Evolutionary conservation across 2,329 filamentous ascomycete species (phyloP).

Genomic region (Pleoardoris graminearum): DNA sequence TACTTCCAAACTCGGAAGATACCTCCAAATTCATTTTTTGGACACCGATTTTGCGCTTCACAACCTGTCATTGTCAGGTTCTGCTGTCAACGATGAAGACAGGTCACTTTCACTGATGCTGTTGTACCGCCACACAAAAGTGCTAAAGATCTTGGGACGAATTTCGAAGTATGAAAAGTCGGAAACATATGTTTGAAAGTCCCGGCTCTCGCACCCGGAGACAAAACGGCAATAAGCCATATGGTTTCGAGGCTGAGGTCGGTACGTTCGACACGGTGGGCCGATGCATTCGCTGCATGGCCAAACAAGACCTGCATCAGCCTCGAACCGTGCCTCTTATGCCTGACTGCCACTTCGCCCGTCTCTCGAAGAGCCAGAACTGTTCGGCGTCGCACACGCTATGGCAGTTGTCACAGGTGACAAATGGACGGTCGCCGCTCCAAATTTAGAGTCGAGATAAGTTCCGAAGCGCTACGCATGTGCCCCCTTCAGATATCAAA

Average conservation of each 20-base stretch:
- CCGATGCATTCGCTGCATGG: background rate
- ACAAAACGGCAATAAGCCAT: background rate
- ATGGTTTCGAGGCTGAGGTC: background rate
- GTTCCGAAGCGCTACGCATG: constrained; percentile 30
- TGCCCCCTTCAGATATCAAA: constrained; percentile 33
- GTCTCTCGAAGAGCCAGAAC: background rate
- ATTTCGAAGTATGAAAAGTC: background rate
- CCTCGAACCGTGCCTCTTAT: constrained; percentile 17
- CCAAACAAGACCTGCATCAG: constrained; percentile 9
- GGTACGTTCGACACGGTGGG: background rate
- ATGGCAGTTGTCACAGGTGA: constrained; percentile 21
- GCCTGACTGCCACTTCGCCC: background rate
- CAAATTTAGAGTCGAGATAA: constrained; percentile 32
- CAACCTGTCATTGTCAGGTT: too few species aligned
- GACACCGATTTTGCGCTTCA: too few species aligned
- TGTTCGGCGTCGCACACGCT: too few species aligned
- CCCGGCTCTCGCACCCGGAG: background rate
- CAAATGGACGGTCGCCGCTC: background rate
- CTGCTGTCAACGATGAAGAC: background rate
- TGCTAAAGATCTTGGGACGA: background rate
- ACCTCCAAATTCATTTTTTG: background rate
- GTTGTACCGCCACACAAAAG: too few species aligned
- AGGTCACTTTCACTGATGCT: too few species aligned
- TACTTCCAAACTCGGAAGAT: too few species aligned
- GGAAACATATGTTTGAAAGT: background rate